Base-by-base conservation (phyloP, 1,284 basidiomycete species). In the Ganoderma meredithae region DNA sequence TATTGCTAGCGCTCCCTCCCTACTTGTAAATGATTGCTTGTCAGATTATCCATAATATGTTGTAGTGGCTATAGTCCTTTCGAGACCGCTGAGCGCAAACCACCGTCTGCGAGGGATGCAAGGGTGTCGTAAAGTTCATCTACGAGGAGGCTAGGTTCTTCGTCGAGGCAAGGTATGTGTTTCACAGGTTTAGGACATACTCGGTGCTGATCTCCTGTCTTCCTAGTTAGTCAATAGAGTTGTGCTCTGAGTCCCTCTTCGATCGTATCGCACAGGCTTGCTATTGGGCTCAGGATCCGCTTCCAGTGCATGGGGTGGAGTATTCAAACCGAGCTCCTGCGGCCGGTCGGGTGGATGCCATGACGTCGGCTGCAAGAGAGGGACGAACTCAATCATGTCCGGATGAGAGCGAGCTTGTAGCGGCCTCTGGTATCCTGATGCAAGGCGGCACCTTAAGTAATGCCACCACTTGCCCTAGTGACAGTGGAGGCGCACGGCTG, bases 1-100 rank as follows among this genome's bases (percentile, higher is more conserved):
- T 36, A 44, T 52, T 62, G 62, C 59, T 61, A 59, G 36, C 22
- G 62, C 55, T 64, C 43, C 63, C 58, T 68, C 43, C 59, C 58
- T 68, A 64, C 56, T 41, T 68, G 67, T 68, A 68, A 61, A 68
- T 62, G 40, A 27, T 55, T 69, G 66, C 65, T 64, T 62, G 64
- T 65, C 64, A 60, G 59, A 62, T 63, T 65, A 66, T 58, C 63
- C 58, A 67, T 70, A 71, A 69, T 71, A 62, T 71, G 65, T 67
- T 71, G 71, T 72, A 70, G 69, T 66, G 68, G 62, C 43, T 67
- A 63, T 62, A 62, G 22, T 41, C 3, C 31, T 13, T 5, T 53
- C 27, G 31, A 19, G 15, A 15, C 52, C 31, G 6, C 5, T 55
- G 52, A 55, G 27, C 25, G 27, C 13, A 27, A 55, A 55, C 52